These are phyloP conservation scores for Micractinium conductrix DNA, from an alignment of 139 green algal genomes.

Conservation along the genomic window DNA sequence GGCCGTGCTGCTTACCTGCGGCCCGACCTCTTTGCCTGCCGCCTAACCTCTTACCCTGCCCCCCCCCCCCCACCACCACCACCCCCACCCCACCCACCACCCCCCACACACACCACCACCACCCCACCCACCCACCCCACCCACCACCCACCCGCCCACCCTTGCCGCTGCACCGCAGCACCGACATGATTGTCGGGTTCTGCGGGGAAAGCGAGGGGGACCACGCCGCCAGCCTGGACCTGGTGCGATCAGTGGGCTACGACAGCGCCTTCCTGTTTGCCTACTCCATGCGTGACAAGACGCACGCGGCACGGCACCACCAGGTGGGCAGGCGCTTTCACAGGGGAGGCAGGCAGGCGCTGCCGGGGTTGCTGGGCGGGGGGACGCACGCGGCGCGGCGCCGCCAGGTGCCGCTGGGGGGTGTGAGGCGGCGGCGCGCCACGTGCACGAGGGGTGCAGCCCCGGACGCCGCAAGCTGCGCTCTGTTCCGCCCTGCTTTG, in stretches of 20 bases:
- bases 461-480: no score
- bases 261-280: constrained; percentile 91
- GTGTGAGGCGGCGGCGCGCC: no score
- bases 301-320: constrained; percentile 69
- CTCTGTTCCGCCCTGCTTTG: not conserved
- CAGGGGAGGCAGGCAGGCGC: constrained; percentile 8
- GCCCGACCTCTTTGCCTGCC: no score
- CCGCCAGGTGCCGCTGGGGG: not conserved
- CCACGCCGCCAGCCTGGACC: constrained; percentile 77
- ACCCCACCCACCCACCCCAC: not conserved
- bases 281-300: constrained; percentile 84
- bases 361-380: no score
- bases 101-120: not conserved
- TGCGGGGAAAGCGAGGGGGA: constrained; percentile 91
- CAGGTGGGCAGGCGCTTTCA: constrained; percentile 42
- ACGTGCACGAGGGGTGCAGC: not conserved
- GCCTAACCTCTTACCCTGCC: no score
- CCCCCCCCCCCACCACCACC: not conserved
- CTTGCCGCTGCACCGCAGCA: constrained; percentile 33
- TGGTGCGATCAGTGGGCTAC: constrained; percentile 73
- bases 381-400: no score
- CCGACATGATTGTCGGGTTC: constrained; percentile 92
- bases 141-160: not conserved
- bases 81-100: no score
- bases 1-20: no score